Evolutionary conservation across 2,329 filamentous ascomycete species (phyloP), one percentile per base, ranked within the genome.

Genomic region (Tympanopsis confertula): DNA sequence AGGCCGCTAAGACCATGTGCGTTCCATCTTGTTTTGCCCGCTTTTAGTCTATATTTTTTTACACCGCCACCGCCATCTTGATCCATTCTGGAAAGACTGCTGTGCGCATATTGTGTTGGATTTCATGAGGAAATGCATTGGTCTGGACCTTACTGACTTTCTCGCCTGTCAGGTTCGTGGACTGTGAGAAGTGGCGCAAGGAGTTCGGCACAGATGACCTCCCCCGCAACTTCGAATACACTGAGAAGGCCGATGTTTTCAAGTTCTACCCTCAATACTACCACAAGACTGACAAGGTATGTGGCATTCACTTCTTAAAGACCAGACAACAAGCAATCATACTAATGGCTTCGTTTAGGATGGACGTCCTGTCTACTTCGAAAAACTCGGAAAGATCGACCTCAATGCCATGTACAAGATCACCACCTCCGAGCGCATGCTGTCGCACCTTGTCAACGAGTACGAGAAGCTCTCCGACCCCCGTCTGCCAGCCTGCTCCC

Each of bases 181-280:
- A 93, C 37, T 81, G 74, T 52, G 89, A 96, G 67, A 79, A 83
- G 57, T 98, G 91, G 91, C 78, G 91, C 59, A 79, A 82, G 59
- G 78, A 88, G 40, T 91, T 83, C 15, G 30, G 53, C 78, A 83
- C 45, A 20, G 86, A 95, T 62, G 72, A 88, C 45, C 72, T 86
- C 26, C 76, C 89, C 39, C 77, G 75, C 45, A 81, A 66, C 49
- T 94, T 93, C 69, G 78, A 91, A 42, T 95, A 94, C 67, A 71
- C 71, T 45, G 88, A 95, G 72, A 91, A 89, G 62, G 57, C 74
- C 39, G 59, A 89, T 56, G 74, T 98, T 41, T 85, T 85, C 62
- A 69, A 89, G 63, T 94, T 84, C 71, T 98, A 98, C 66, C 86
- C 86, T 35, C 91, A 98, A 66, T 98, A 91, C 70, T 98, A 98